These are phyloP conservation scores for Funneliformis geosporum DNA, from an alignment of 192 early-diverging fungal species.

Conservation along the genomic window DNA sequence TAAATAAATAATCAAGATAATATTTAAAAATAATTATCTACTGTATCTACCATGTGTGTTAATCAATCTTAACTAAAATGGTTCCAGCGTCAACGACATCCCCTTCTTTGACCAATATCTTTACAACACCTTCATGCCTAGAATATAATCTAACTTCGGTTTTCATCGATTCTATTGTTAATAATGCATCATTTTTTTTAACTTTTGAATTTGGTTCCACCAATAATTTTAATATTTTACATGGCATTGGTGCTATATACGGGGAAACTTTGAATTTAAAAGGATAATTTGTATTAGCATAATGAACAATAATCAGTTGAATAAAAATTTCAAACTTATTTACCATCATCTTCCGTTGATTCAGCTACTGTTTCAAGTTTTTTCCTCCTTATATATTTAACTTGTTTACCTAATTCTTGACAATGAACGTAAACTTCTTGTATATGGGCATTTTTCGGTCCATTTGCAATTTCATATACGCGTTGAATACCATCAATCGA, in stretches of 20 bases:
- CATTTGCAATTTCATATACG: conserved; percentile 52
- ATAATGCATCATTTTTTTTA: conserved; percentile 59
- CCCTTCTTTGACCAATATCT: conserved; percentile 76
- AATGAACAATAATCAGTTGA: neutral
- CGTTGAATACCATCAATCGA: conserved; percentile 49
- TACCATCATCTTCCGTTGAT: conserved; percentile 47
- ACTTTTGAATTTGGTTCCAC: conserved; percentile 70
- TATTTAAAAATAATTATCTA: neutral
- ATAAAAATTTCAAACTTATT: neutral
- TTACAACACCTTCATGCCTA: conserved; percentile 89
- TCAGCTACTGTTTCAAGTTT: conserved; percentile 44
- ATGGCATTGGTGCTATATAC: conserved; percentile 63
- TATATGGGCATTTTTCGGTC: conserved; percentile 34
- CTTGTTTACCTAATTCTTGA: conserved; percentile 47
- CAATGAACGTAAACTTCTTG: conserved; percentile 54
- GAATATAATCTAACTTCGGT: conserved; percentile 74
- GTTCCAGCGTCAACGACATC: conserved; percentile 67
- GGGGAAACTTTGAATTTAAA: conserved; percentile 43
- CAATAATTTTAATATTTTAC: conserved; percentile 77
- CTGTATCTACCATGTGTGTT: neutral
- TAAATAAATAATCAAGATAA: neutral
- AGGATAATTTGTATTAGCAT: neutral
- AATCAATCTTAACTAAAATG: conserved; percentile 51
- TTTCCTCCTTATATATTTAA: conserved; percentile 47
- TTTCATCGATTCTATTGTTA: conserved; percentile 70